phyloP scores from a whole-genome alignment of 768 basidiomycete genomes.

The Termitomyces sp. region DNA sequence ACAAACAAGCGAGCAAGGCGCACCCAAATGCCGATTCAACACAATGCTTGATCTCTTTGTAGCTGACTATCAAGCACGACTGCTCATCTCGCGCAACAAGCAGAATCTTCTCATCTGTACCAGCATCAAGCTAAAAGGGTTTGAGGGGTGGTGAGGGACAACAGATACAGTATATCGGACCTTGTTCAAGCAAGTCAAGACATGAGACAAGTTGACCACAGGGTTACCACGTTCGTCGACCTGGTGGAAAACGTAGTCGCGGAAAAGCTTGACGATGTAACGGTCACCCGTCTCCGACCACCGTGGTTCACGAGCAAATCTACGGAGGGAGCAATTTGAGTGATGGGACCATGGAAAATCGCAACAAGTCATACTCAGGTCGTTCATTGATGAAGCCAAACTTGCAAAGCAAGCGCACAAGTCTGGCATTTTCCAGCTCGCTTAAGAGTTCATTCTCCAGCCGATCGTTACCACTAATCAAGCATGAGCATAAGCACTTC shows the following conservation, averaged over 20 bases:
- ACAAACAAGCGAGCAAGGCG: constrained; percentile 22
- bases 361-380: constrained; percentile 65
- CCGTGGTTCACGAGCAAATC: constrained; percentile 90
- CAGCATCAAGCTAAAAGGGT: constrained; percentile 81
- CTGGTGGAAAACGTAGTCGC: constrained; percentile 98
- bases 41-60: constrained; percentile 86
- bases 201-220: constrained; percentile 86
- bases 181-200: constrained; percentile 92
- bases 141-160: neutral
- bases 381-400: constrained; percentile 98
- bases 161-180: constrained; percentile 32
- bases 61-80: constrained; percentile 90
- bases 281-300: constrained; percentile 99
- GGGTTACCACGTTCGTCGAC: constrained; percentile 89
- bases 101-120: constrained; percentile 93
- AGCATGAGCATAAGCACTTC: neutral
- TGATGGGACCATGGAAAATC: neutral
- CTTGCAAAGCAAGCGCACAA: constrained; percentile 87
- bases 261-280: constrained; percentile 97
- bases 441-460: constrained; percentile 81
- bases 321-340: constrained; percentile 21
- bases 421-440: constrained; percentile 91
- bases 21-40: constrained; percentile 83
- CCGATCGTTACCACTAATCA: constrained; percentile 67
- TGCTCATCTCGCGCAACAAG: constrained; percentile 93